Conservation (phyloP, 73 alveolate species). For the Stentor coeruleus region DNA sequence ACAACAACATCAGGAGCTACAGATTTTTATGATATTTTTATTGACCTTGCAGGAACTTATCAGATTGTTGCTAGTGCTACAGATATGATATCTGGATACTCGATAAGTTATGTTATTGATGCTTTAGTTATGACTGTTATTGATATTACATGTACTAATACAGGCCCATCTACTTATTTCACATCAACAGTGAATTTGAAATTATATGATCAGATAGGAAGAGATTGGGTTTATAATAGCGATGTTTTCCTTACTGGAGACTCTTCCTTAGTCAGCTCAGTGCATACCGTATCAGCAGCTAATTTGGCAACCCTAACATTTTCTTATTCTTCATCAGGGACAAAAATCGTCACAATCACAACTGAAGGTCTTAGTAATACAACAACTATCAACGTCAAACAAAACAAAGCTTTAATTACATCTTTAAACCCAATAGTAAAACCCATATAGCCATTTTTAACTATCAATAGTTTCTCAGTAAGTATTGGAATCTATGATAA, state of each 20-base stretch:
- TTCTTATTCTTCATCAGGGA: background rate
- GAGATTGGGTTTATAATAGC: background rate
- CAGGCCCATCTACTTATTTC: background rate
- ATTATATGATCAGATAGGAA: background rate
- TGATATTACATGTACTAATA: no score
- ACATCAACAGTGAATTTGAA: background rate
- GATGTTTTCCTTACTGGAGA: background rate
- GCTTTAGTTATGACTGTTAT: background rate
- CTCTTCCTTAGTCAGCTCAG: background rate
- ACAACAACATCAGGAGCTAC: background rate
- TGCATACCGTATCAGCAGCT: background rate
- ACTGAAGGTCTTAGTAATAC: background rate
- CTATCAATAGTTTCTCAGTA: background rate
- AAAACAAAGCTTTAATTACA: no score
- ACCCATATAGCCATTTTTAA: background rate
- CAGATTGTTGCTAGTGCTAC: background rate
- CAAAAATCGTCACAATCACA: background rate
- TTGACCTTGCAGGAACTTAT: background rate
- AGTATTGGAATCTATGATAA: no score
- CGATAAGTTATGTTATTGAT: background rate
- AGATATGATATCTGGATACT: background rate
- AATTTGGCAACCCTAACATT: background rate
- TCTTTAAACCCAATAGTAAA: background rate
- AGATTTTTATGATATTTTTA: background rate
- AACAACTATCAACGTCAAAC: background rate